phyloP scores from a whole-genome alignment of 208 protist genomes.

The Crithidia thermophila region DNA sequence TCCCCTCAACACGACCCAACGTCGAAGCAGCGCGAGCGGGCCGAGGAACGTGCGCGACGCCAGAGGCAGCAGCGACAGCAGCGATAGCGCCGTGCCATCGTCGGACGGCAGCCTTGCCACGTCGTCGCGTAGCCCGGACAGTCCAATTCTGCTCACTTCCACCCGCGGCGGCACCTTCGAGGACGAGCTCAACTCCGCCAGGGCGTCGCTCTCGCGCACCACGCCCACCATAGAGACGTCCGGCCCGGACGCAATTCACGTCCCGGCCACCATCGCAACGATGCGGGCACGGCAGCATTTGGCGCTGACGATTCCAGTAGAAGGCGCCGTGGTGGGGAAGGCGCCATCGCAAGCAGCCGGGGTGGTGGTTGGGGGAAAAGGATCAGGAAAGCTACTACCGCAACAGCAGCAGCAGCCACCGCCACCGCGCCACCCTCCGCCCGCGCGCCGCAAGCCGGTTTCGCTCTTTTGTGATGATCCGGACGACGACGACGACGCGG shows the following conservation, averaged over 20 bases:
- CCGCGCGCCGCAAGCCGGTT: not conserved
- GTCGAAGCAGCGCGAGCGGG: no score
- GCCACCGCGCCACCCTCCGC: not conserved
- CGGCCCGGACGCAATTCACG: not conserved
- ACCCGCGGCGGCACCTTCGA: not conserved
- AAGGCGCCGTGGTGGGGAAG: no score
- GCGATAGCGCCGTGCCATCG: no score
- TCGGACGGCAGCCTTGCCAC: not conserved
- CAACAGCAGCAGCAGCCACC: not conserved
- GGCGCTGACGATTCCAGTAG: no score
- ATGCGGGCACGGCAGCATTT: not conserved
- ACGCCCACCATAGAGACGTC: not conserved
- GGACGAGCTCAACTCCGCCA: not conserved
- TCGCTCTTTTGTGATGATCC: not conserved
- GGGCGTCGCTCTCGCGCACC: not conserved
- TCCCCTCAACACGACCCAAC: no score
- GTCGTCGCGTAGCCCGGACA: not conserved
- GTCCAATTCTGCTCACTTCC: not conserved
- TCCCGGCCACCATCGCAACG: not conserved
- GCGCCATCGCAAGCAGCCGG: no score
- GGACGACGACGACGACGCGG: slow-evolving; percentile 8
- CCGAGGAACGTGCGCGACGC: no score
- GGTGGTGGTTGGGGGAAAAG: no score
- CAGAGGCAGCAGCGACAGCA: no score
- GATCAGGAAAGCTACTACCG: no score